phyloP scores from a whole-genome alignment of 768 basidiomycete genomes.

The Phlebiopsis flavidoalba region DNA sequence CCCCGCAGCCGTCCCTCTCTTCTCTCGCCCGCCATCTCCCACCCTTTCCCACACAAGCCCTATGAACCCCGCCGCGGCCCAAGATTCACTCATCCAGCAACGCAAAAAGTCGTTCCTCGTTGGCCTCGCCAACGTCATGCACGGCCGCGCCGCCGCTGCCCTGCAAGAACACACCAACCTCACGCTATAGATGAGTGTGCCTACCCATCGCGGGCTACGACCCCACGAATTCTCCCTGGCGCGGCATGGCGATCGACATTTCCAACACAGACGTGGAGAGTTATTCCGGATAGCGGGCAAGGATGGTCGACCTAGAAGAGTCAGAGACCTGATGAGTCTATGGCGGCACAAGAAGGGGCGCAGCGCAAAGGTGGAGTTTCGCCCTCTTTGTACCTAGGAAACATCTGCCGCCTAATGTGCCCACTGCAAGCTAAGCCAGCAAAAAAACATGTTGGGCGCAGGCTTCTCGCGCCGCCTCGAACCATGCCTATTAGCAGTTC shows the following conservation, averaged over 20 bases:
- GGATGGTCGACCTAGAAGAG: conserved; percentile 77
- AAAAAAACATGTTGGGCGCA: conserved; percentile 57
- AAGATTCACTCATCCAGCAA: conserved; percentile 25
- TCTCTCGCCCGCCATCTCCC: conserved; percentile 19
- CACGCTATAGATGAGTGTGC: too few species aligned
- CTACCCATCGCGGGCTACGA: conserved; percentile 56
- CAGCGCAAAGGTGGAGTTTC: conserved; percentile 45
- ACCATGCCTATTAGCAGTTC: conserved; percentile 30
- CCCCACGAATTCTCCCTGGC: conserved; percentile 57
- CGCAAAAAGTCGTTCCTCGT: conserved; percentile 56
- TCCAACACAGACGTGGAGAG: conserved; percentile 52
- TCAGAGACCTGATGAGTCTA: conserved; percentile 65
- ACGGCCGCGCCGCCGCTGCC: conserved; percentile 53
- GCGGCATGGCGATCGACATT: conserved; percentile 52
- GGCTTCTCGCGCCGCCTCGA: conserved; percentile 39
- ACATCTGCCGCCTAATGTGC: not conserved
- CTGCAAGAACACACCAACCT: conserved; percentile 74
- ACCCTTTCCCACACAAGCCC: conserved; percentile 30
- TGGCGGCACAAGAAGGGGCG: conserved; percentile 62
- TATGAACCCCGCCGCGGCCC: conserved; percentile 24
- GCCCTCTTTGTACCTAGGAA: conserved; percentile 1
- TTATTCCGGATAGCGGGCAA: conserved; percentile 65
- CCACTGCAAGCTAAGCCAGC: conserved; percentile 23
- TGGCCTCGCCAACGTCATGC: conserved; percentile 57
- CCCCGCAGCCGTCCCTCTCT: conserved; percentile 4